phyloP scores from a whole-genome alignment of 805 yeast genomes.

The Sugiyamaella smithiae region DNA sequence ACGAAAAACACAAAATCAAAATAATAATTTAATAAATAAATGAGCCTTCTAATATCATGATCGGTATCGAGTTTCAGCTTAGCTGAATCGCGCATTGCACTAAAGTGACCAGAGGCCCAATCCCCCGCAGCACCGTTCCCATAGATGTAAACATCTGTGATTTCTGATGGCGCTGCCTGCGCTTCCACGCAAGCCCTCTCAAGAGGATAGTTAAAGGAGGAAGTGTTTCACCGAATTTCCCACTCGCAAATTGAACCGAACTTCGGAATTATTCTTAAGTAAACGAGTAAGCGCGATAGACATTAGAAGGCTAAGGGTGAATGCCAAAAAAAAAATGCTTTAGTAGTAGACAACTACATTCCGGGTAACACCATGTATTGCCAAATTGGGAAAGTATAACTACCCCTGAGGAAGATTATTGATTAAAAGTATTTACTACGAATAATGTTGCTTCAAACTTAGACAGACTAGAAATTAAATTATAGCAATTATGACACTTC shows the following conservation, averaged over 20 bases:
- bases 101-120: slow-evolving; percentile 23
- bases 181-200: slow-evolving; percentile 23
- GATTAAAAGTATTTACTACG: background rate
- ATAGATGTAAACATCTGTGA: slow-evolving; percentile 14
- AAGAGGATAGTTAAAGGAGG: slow-evolving; percentile 18
- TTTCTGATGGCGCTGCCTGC: slow-evolving; percentile 27
- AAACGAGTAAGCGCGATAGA: slow-evolving; percentile 27
- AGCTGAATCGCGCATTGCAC: slow-evolving; percentile 28
- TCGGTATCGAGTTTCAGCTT: slow-evolving; percentile 28
- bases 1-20: background rate
- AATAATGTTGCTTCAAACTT: background rate
- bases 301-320: slow-evolving; percentile 7
- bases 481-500: background rate
- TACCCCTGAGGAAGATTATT: background rate
- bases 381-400: background rate
- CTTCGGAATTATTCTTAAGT: slow-evolving; percentile 21
- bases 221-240: slow-evolving; percentile 29
- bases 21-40: background rate
- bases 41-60: slow-evolving; percentile 20
- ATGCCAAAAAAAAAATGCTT: background rate
- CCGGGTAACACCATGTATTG: background rate
- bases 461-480: background rate
- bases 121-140: slow-evolving; percentile 27
- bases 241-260: slow-evolving; percentile 20
- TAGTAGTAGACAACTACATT: background rate